Conservation (phyloP, 169 alveolate species). For the Pseudocohnilembus persalinus region DNA sequence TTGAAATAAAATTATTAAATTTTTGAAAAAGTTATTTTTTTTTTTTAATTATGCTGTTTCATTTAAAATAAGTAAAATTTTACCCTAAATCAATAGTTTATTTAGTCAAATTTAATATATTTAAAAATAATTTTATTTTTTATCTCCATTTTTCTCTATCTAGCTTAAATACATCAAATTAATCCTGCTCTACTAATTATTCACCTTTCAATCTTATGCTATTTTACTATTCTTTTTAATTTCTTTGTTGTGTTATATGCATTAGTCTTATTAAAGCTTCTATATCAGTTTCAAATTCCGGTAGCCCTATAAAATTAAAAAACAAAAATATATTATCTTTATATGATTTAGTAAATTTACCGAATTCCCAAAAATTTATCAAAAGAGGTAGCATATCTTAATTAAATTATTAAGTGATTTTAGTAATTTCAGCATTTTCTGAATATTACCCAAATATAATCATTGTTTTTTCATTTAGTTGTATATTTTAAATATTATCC, state of each 20-base stretch:
- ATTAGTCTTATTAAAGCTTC: neutral
- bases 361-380: constrained; percentile 24
- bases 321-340: too few relatives aligned
- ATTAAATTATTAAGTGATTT: constrained; percentile 7
- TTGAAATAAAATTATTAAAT: too few relatives aligned
- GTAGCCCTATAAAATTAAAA: neutral
- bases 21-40: too few relatives aligned
- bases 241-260: neutral
- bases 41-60: too few relatives aligned
- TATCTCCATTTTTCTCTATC: neutral
- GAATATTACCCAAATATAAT: constrained; percentile 5
- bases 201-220: too few relatives aligned
- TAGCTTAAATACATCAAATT: neutral
- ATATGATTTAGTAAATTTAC: too few relatives aligned
- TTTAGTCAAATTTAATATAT: neutral
- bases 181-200: too few relatives aligned
- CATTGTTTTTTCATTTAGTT: constrained; percentile 4
- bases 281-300: neutral
- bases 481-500: neutral
- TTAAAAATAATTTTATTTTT: too few relatives aligned
- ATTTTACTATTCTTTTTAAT: too few relatives aligned
- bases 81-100: neutral
- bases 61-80: too few relatives aligned
- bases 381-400: neutral
- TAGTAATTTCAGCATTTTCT: constrained; percentile 9